These are phyloP conservation scores for Yueomyces sinensis DNA, from an alignment of 805 yeast genomes.

Conservation along the genomic window DNA sequence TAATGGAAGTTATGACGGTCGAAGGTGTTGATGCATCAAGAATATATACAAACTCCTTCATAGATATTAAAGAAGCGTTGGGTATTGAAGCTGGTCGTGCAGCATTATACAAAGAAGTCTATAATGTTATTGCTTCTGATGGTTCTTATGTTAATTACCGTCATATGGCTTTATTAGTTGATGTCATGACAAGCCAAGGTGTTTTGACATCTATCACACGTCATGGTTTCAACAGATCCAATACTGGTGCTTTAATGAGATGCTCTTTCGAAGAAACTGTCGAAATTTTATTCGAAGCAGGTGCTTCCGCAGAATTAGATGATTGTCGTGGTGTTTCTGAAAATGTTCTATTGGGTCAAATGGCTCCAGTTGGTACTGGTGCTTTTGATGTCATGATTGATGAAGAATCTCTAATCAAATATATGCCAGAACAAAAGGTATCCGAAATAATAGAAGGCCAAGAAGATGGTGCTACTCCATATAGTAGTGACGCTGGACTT, in stretches of 20 bases:
- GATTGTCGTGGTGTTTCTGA: conserved; percentile 98
- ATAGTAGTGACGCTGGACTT: conserved; percentile 50
- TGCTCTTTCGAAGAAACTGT: conserved; percentile 99
- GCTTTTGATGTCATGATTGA: conserved; percentile 92
- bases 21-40: conserved; percentile 88
- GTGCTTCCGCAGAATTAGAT: conserved; percentile 94
- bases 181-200: conserved; percentile 97
- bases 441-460: conserved; percentile 30
- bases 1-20: conserved; percentile 87
- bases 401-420: conserved; percentile 62
- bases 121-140: conserved; percentile 96
- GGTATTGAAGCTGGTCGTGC: conserved; percentile 98
- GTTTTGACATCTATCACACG: conserved; percentile 98
- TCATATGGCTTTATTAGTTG: conserved; percentile 95
- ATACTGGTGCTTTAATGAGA: conserved; percentile 98
- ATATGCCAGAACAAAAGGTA: conserved; percentile 30
- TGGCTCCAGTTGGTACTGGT: conserved; percentile 99
- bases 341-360: conserved; percentile 92
- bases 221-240: conserved; percentile 98
- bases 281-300: conserved; percentile 93
- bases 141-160: conserved; percentile 99
- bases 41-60: conserved; percentile 92
- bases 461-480: conserved; percentile 88
- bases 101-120: conserved; percentile 85
- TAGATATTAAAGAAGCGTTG: conserved; percentile 83